These are phyloP conservation scores for Kodamaea leandrae DNA, from an alignment of 805 yeast species.

Conservation along the genomic window DNA sequence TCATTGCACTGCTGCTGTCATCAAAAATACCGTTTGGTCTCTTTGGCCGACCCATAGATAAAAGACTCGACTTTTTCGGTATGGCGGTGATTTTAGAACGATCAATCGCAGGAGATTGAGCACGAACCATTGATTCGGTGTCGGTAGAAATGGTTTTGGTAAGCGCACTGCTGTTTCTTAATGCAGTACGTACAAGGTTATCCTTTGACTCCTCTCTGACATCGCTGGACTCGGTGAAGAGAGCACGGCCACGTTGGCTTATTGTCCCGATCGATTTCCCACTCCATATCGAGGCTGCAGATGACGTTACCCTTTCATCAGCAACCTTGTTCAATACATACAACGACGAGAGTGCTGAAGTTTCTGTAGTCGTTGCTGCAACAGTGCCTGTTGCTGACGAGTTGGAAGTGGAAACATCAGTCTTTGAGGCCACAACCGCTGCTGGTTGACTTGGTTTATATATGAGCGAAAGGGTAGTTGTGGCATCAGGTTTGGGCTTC, in stretches of 20 bases:
- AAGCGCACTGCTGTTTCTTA: too few relatives aligned
- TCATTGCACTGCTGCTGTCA: neutral
- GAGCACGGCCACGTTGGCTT: too few relatives aligned
- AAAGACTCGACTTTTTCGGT: neutral
- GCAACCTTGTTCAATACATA: constrained; percentile 34
- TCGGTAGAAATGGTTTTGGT: neutral
- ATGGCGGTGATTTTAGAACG: neutral
- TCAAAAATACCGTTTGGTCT: too few relatives aligned
- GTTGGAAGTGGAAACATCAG: constrained; percentile 30
- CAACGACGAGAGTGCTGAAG: constrained; percentile 38
- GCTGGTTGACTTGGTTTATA: neutral
- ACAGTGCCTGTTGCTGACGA: constrained; percentile 40
- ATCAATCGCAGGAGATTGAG: neutral
- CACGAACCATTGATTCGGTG: neutral
- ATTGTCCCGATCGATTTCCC: too few relatives aligned
- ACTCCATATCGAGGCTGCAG: constrained; percentile 10
- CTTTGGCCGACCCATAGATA: neutral
- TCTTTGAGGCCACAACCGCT: constrained; percentile 16
- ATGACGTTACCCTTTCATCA: constrained; percentile 17
- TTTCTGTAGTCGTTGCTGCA: constrained; percentile 23
- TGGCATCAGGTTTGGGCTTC: constrained; percentile 16
- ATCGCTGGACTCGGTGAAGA: too few relatives aligned
- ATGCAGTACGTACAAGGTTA: too few relatives aligned
- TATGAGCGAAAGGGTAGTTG: constrained; percentile 1
- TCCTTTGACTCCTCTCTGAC: too few relatives aligned